Evolutionary conservation across 2,329 filamentous ascomycete species (phyloP).

Genomic region (Paecilomyces formosus): DNA sequence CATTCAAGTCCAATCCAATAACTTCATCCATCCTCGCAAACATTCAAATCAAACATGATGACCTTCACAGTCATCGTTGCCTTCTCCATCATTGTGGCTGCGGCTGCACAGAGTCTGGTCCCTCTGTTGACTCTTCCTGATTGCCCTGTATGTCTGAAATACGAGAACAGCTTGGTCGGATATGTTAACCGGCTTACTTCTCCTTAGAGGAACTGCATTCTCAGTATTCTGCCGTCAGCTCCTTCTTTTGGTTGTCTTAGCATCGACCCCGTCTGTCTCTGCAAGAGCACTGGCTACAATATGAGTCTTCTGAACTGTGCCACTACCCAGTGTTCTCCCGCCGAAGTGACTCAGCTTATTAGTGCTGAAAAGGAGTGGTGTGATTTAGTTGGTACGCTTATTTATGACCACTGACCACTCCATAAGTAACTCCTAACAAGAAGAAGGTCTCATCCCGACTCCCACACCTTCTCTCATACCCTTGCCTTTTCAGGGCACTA

Average conservation of each 20-base stretch:
- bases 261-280: background rate
- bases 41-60: background rate
- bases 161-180: background rate
- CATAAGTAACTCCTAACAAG: background rate
- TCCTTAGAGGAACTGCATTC: background rate
- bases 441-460: background rate
- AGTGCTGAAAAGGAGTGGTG: background rate
- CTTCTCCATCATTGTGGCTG: background rate
- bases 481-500: background rate
- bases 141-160: background rate
- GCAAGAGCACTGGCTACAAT: background rate
- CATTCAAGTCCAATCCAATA: no score
- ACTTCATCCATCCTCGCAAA: background rate
- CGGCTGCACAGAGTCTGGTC: background rate
- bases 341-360: background rate
- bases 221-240: background rate
- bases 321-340: background rate
- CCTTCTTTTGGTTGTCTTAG: background rate
- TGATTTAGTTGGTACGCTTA: background rate
- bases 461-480: background rate
- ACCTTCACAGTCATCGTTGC: background rate
- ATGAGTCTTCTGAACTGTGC: background rate
- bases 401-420: no score
- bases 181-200: background rate
- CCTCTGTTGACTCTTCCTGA: background rate